Evolutionary conservation across 1,284 basidiomycete genomes (phyloP).

Genomic region (Paramarasmius palmivorus): DNA sequence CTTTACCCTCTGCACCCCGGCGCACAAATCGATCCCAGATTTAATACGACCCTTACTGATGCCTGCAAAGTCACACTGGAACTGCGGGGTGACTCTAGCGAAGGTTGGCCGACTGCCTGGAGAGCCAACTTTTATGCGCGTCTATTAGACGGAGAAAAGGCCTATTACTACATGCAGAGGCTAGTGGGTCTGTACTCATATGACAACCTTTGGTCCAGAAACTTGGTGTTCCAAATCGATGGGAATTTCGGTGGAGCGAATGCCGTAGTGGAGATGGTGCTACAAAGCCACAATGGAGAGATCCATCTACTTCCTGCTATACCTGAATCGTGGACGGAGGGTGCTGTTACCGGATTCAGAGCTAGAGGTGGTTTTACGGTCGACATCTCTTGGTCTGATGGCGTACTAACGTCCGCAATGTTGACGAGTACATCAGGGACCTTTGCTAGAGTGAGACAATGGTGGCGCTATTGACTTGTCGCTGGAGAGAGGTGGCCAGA

Average conservation of each 20-base stretch:
- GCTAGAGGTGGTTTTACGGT: slow-evolving; percentile 17
- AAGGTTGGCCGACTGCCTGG: slow-evolving; percentile 21
- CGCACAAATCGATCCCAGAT: slow-evolving; percentile 19
- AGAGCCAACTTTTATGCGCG: slow-evolving; percentile 16
- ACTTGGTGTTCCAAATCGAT: too few relatives aligned
- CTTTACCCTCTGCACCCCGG: slow-evolving; percentile 19
- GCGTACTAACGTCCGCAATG: slow-evolving; percentile 9
- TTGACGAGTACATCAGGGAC: slow-evolving; percentile 13
- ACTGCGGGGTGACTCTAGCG: slow-evolving; percentile 18
- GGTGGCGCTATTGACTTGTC: slow-evolving; percentile 6
- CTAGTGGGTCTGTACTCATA: slow-evolving; percentile 13
- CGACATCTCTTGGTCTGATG: slow-evolving; percentile 16
- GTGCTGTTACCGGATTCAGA: slow-evolving; percentile 17
- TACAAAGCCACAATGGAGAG: slow-evolving; percentile 21
- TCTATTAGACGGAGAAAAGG: slow-evolving; percentile 17
- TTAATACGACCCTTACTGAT: slow-evolving; percentile 17
- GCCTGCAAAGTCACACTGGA: slow-evolving; percentile 17
- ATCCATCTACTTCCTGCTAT: slow-evolving; percentile 21
- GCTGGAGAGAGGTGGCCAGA: background rate
- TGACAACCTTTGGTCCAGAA: slow-evolving; percentile 17
- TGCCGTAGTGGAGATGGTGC: slow-evolving; percentile 18
- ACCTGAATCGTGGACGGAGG: slow-evolving; percentile 13
- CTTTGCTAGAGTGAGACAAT: slow-evolving; percentile 7
- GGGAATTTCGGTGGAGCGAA: too few relatives aligned
- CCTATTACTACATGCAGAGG: slow-evolving; percentile 17